Evolutionary conservation across 768 basidiomycete species (phyloP), one percentile per base, ranked within the genome.

Genomic region (Rhizopogon vulgaris): DNA sequence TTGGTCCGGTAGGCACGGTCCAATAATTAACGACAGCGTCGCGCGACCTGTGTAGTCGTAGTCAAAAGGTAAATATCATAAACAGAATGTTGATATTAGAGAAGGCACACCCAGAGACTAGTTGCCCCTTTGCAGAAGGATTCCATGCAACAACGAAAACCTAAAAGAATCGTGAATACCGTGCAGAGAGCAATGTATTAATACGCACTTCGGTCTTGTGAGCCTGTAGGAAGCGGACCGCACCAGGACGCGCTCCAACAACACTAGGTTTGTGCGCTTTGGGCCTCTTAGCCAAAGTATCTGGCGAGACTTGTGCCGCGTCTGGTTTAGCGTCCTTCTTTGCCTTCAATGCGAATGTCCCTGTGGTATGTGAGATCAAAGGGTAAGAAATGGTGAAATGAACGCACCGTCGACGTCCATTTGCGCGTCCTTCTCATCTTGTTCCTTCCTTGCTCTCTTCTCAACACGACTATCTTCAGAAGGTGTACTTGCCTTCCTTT

Each of bases 71-170:
- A 45, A 51, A 54, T 41, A 50, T 51, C 50, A 48, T 45, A 41
- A 47, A 34, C 34, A 41, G 51, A 43, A 17, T 11, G 41, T 48
- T 18, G 9, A 30, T 34, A 15, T 22, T 25, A 47, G 27, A 52
- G 34, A 45, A 46, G 38, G 59, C 80, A 54, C 66, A 89, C 88
- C 90, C 90, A 27, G 88, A 82, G 18, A 86, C 86, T 15, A 92
- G 68, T n/a, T 82, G 60, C 37, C 78, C 73, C 28, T 71, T 72
- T 32, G 76, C 71, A 36, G 69, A 72, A 11, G 90, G 88, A 67
- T 88, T 91, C 75, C 87, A 92, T 4, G 84, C 79, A 51, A 87
- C 87, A 6, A 87, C 82, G 50, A 90, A 92, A 6, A 92, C 86
- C 88, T 90, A 28, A 41, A 18, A 27, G 25, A 51, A 63, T 24